phyloP scores from a whole-genome alignment of 257 asterid genomes.

The Lithospermum erythrorhizon region DNA sequence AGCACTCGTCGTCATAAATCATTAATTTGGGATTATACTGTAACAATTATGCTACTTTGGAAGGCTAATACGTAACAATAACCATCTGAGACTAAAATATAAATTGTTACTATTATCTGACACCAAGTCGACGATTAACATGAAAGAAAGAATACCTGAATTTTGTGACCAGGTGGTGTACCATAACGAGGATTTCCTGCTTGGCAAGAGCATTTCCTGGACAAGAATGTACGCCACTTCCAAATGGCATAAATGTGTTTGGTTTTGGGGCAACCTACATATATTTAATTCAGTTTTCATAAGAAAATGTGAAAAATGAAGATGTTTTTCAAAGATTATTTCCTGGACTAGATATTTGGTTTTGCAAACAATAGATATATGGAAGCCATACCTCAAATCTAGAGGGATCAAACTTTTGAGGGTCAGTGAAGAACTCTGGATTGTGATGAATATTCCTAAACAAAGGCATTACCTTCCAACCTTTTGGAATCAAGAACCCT shows the following conservation, averaged over 20 bases:
- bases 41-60: no score
- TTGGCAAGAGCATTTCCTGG: slow-evolving; percentile 91
- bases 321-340: no score
- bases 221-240: slow-evolving; percentile 83
- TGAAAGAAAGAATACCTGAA: slow-evolving; percentile 34
- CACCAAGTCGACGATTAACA: no score
- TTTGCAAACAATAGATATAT: no score
- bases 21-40: no score
- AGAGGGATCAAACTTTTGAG: slow-evolving; percentile 61
- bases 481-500: slow-evolving; percentile 87
- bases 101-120: no score
- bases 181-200: slow-evolving; percentile 56
- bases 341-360: no score
- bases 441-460: slow-evolving; percentile 90
- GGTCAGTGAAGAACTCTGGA: slow-evolving; percentile 65
- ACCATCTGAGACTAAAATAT: no score
- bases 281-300: slow-evolving; percentile 20
- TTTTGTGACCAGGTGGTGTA: slow-evolving; percentile 60
- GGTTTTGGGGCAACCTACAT: slow-evolving; percentile 63
- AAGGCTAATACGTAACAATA: no score
- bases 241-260: slow-evolving; percentile 88
- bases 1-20: neutral
- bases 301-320: slow-evolving; percentile 1
- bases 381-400: slow-evolving; percentile 57
- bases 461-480: slow-evolving; percentile 95